phyloP scores from a whole-genome alignment of 805 yeast genomes.

The Hemisphaericaspora nanyangensis region DNA sequence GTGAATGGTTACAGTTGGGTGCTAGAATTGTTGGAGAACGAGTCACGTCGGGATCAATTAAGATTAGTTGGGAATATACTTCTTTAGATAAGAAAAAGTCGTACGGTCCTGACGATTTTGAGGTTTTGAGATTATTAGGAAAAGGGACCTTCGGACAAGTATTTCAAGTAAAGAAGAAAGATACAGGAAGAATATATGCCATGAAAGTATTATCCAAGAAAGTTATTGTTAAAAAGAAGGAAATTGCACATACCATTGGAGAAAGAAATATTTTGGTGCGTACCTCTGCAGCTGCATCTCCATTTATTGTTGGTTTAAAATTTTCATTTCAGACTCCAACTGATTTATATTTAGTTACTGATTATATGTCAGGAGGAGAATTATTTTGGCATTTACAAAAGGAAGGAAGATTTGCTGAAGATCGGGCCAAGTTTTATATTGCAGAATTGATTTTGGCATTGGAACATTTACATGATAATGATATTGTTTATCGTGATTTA shows the following conservation, averaged over 20 bases:
- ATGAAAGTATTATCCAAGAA: slow-evolving; percentile 96
- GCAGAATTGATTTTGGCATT: slow-evolving; percentile 92
- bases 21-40: slow-evolving; percentile 73
- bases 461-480: slow-evolving; percentile 93
- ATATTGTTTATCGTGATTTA: slow-evolving; percentile 92
- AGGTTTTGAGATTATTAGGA: slow-evolving; percentile 83
- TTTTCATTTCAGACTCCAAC: slow-evolving; percentile 94
- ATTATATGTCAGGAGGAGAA: slow-evolving; percentile 98
- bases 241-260: slow-evolving; percentile 96
- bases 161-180: slow-evolving; percentile 89
- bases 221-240: slow-evolving; percentile 93
- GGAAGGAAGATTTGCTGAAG: slow-evolving; percentile 91
- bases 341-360: slow-evolving; percentile 90
- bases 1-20: slow-evolving; percentile 72
- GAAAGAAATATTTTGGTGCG: slow-evolving; percentile 93
- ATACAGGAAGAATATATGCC: slow-evolving; percentile 88
- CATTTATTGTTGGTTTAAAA: slow-evolving; percentile 94
- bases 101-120: slow-evolving; percentile 93
- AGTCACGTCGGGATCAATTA: slow-evolving; percentile 67
- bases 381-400: slow-evolving; percentile 95
- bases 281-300: slow-evolving; percentile 81
- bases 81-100: slow-evolving; percentile 65
- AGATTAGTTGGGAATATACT: slow-evolving; percentile 66
- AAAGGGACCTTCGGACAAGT: slow-evolving; percentile 98
- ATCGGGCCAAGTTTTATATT: slow-evolving; percentile 92